Conservation (phyloP, 208 protist species). For the Wallacemonas sp. region DNA sequence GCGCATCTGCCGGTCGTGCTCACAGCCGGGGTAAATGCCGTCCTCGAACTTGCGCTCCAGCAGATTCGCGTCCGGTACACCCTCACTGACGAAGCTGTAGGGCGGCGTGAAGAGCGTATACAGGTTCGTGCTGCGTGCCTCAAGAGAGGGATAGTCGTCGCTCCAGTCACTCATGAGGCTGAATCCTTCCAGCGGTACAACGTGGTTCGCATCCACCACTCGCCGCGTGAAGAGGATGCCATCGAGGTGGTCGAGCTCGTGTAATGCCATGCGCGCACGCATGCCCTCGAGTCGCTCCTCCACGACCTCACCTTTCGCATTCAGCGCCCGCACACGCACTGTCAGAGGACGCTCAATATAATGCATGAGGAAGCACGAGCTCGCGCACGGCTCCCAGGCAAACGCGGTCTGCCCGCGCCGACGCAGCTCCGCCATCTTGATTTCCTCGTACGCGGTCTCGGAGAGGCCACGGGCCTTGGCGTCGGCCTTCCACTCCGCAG, state of each 20-base stretch:
- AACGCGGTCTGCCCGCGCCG: constrained; percentile 58
- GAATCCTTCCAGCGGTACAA: constrained; percentile 86
- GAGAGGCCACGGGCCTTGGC: constrained; percentile 19
- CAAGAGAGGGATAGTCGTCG: constrained; percentile 88
- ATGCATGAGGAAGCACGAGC: constrained; percentile 86
- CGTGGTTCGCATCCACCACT: constrained; percentile 83
- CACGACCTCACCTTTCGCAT: constrained; percentile 38
- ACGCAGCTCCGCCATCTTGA: constrained; percentile 50
- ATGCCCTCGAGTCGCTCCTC: constrained; percentile 59
- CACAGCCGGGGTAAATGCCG: constrained; percentile 81
- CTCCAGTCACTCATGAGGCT: constrained; percentile 86
- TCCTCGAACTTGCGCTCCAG: constrained; percentile 91
- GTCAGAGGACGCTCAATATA: constrained; percentile 87
- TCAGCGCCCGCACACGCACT: constrained; percentile 47
- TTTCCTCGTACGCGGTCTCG: constrained; percentile 41
- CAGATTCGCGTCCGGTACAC: constrained; percentile 66
- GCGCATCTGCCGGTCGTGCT: constrained; percentile 69
- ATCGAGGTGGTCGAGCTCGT: constrained; percentile 84
- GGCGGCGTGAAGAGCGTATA: constrained; percentile 88
- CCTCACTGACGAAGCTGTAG: constrained; percentile 60
- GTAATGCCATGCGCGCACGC: constrained; percentile 78
- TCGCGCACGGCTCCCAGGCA: constrained; percentile 90
- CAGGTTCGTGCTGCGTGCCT: constrained; percentile 88
- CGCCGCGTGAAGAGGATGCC: constrained; percentile 85
- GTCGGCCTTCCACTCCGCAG: constrained; percentile 33